phyloP scores from a whole-genome alignment of 2,329 filamentous ascomycete genomes.

The Aspergillus ruber region DNA sequence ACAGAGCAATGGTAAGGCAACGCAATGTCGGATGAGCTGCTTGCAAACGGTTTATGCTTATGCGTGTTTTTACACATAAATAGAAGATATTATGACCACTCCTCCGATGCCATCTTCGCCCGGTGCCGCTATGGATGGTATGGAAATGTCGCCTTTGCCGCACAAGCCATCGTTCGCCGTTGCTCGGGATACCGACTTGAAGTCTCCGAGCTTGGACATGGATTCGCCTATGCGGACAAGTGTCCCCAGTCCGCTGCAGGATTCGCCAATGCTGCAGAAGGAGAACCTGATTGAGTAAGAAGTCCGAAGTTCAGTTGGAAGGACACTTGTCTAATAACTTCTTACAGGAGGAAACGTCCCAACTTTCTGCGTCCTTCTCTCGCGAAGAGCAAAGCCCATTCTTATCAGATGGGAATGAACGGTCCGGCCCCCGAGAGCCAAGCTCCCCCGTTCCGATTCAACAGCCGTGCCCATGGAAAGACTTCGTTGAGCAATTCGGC shows the following conservation, averaged over 20 bases:
- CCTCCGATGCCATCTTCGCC: constrained; percentile 80
- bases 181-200: constrained; percentile 56
- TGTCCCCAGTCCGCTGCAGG: constrained; percentile 34
- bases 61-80: constrained; percentile 19
- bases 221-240: constrained; percentile 34
- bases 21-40: background rate
- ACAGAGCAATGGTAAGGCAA: constrained; percentile 40
- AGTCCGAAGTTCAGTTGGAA: background rate
- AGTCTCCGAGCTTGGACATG: constrained; percentile 63
- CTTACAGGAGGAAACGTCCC: constrained; percentile 57
- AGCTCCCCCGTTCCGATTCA: constrained; percentile 70
- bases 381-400: constrained; percentile 66
- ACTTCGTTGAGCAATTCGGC: constrained; percentile 54
- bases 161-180: constrained; percentile 69
- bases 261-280: constrained; percentile 29
- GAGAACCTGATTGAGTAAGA: constrained; percentile 31
- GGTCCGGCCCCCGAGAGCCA: constrained; percentile 59
- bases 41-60: constrained; percentile 9
- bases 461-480: constrained; percentile 42
- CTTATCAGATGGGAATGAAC: constrained; percentile 58
- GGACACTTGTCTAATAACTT: constrained; percentile 13
- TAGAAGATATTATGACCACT: constrained; percentile 68
- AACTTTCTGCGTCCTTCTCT: constrained; percentile 68
- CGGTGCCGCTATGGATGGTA: constrained; percentile 62
- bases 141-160: constrained; percentile 91